Base-by-base conservation (phyloP, 2,329 filamentous ascomycete species). In the Ceratocystis albifundus region DNA sequence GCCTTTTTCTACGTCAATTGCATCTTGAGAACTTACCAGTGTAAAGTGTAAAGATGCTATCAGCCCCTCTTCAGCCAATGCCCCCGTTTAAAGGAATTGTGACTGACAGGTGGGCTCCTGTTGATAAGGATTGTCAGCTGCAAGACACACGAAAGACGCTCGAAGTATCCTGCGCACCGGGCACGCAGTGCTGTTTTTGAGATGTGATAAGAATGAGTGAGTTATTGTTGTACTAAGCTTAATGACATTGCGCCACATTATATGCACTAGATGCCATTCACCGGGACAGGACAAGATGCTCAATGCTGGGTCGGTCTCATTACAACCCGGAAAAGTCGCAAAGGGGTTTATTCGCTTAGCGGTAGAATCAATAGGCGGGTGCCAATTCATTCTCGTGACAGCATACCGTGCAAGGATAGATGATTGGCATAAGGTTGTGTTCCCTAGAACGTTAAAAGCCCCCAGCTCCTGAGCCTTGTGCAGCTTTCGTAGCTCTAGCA, bases 301-400 rank as follows among this genome's bases (percentile, higher is more conserved):
- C 32, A 12, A 36, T 36, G 10, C 32, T 36, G 10, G 32, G 32
- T 36, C 32, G 10, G 32, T 36, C 32, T 36, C 8, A 12, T 36
- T 36, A 32, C 30, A 36, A 36, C 32, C 32, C 10, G 32, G 10
- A 36, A 36, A 36, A 3, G 32, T 36, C 32, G 10, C 32, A 36
- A 36, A 53, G 25, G 48, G 20, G 48, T 25, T 53, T 25, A 28
- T 25, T 53, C 48, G 20, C 12, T 50, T n/a, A 15, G 64, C 55
- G 61, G 64, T n/a, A 20, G 17, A 61, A 22, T 41, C 59, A 20
- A 20, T 8, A 20, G 41, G 7, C 10, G 15, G 57, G 64, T 66
- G 64, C 17, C 22, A 48, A 61, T 53, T 7, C 30, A 30, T 4
- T 44, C 64, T 22, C 64, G 44, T 66, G 55, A 66, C 55, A 46